Evolutionary conservation across 257 asterid genomes (phyloP).

Genomic region (Petunia axillaris): DNA sequence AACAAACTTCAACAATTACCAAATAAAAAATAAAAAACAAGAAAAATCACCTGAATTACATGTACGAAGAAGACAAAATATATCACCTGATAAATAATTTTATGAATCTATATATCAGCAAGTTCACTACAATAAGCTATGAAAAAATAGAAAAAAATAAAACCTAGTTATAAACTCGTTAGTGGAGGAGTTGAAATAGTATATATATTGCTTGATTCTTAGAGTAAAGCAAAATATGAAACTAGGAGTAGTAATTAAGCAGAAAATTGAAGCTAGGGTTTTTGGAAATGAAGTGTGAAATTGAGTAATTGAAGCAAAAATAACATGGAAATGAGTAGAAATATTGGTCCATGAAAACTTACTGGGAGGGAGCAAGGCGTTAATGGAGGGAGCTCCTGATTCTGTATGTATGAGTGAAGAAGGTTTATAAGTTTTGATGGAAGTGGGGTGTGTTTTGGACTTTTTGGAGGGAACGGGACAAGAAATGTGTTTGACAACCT

Average conservation of each 20-base stretch:
- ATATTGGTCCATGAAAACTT: not conserved
- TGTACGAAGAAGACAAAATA: not conserved
- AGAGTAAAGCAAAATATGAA: not conserved
- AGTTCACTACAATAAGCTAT: not conserved
- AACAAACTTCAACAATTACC: not conserved
- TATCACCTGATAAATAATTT: not conserved
- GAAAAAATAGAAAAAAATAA: not conserved
- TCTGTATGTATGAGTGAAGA: not conserved
- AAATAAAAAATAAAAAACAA: not conserved
- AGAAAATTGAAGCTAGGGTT: conserved; percentile 19
- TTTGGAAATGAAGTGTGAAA: not conserved
- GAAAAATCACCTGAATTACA: not conserved
- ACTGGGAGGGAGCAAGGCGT: conserved; percentile 3
- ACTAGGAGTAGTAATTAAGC: not conserved
- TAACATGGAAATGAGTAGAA: not conserved
- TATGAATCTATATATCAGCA: not conserved
- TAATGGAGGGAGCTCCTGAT: conserved; percentile 12
- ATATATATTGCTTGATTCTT: not conserved
- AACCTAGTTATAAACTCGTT: not conserved
- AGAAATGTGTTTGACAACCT: conserved; percentile 20
- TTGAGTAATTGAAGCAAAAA: not conserved
- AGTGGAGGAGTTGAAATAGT: not conserved
- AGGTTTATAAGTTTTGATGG: not conserved
- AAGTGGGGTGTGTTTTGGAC: not conserved
- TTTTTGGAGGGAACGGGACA: conserved; percentile 18